Evolutionary conservation across 352 stramenopile species (phyloP), one percentile per base, ranked within the genome.

Genomic region (Phytophthora sojae): DNA sequence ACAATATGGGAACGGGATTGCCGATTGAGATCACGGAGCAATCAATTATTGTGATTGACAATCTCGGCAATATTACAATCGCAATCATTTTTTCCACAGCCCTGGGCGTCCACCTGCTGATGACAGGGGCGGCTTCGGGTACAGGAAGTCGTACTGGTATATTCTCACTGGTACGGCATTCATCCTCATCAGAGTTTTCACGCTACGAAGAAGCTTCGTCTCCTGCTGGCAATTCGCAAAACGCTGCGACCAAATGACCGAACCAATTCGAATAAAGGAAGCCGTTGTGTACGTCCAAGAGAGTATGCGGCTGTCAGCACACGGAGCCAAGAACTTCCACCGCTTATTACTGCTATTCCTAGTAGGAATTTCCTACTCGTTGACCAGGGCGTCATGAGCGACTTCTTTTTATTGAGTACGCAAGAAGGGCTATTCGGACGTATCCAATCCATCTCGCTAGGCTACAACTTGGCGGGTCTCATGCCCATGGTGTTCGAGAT

Each of bases 401-500:
- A 79, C 12, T 59, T 79, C 6, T 76, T 79, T 26, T 4, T 79
- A 37, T 26, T 73, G 1, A 74, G 58, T 15, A 67, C 67, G 6
- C 70, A 76, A 56, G 67, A 75, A 70, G 71, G 67, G 0, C 23
- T 47, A 9, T 60, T 76, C 14, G 71, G 67, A 9, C 50, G 58
- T 15, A 61, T 76, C 2, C 71, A 79, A 57, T 75, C 65, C 29
- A 73, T 73, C 3, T 79, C 71, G 11, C 71, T 79, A 25, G 71
- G 71, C 45, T 79, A 79, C 39, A 75, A 76, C 19, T 57, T 79
- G 23, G 35, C 71, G 5, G 44, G 55, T 4, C 51, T 76, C 7
- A 65, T 79, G 37, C 73, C 71, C 5, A 75, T 79, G 47, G 14
- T 79, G 3, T 79, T 79, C 26, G 71, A 79, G 39, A 79, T 73